Percentiles rank a stretch among this genome's conserved stretches.
These are phyloP conservation scores for Salix dunnii DNA, from an alignment of 345 rosid genomes.

Conservation along the genomic window DNA sequence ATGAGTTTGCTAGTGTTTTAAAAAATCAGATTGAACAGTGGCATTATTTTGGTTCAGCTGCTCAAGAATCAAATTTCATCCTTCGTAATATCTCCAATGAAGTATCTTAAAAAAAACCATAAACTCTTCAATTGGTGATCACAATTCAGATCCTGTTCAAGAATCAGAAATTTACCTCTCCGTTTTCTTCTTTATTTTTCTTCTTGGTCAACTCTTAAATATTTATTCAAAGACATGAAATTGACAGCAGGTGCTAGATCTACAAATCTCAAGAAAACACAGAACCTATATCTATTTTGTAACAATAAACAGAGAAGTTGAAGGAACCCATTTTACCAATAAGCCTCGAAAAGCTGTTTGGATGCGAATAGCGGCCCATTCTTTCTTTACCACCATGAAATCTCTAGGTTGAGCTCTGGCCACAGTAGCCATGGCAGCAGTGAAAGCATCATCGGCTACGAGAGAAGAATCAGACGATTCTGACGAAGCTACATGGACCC, in stretches of 20 bases:
- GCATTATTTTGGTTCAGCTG: background rate
- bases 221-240: too few species aligned
- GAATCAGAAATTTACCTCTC: too few species aligned
- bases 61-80: too few species aligned
- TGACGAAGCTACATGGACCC: constrained; percentile 41
- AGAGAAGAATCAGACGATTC: constrained; percentile 49
- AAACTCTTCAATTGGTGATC: too few species aligned
- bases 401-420: constrained; percentile 71
- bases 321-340: constrained; percentile 42
- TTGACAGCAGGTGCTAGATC: background rate
- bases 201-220: too few species aligned
- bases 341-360: constrained; percentile 82
- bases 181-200: too few species aligned
- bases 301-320: background rate
- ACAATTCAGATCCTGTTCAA: too few species aligned
- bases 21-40: background rate
- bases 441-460: constrained; percentile 42
- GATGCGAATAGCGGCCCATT: constrained; percentile 90
- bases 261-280: background rate
- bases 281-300: background rate
- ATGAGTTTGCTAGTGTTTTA: background rate
- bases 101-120: too few species aligned
- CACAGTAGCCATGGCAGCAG: constrained; percentile 70
- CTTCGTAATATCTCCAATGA: too few species aligned
- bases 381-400: constrained; percentile 61